phyloP scores from a whole-genome alignment of 345 rosid species.

The thale cress (Arabidopsis thaliana) region DNA sequence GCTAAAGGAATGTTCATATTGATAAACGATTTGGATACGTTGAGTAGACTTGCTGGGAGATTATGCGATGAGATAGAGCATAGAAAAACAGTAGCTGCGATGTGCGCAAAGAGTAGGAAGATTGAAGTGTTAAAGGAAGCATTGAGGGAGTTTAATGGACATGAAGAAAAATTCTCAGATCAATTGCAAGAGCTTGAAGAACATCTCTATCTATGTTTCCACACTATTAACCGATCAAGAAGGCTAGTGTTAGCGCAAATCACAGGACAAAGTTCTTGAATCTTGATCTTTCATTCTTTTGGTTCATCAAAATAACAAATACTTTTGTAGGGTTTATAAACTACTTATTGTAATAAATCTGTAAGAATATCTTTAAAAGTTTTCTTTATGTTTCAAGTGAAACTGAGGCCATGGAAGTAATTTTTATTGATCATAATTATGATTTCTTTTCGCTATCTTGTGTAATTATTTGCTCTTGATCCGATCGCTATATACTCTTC shows the following conservation, averaged over 20 bases:
- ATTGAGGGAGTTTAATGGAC: conserved; percentile 55
- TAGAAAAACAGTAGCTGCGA: conserved; percentile 54
- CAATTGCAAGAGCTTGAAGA: conserved; percentile 81
- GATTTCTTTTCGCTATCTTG: conserved; percentile 39
- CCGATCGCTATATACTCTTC: conserved; percentile 60
- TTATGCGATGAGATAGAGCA: conserved; percentile 72
- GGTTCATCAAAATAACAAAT: neutral
- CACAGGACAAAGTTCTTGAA: conserved; percentile 32
- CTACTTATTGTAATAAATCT: neutral
- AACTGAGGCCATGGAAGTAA: conserved; percentile 18
- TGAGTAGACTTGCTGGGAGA: conserved; percentile 65
- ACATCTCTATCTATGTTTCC: conserved; percentile 69
- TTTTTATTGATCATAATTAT: neutral
- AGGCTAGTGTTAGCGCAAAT: conserved; percentile 61
- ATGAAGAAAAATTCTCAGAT: conserved; percentile 59
- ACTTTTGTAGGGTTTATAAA: conserved; percentile 21
- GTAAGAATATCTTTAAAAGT: neutral
- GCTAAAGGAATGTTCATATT: conserved; percentile 76
- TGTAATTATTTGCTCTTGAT: conserved; percentile 56
- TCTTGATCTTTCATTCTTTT: conserved; percentile 5
- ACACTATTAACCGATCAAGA: conserved; percentile 79
- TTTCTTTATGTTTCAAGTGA: conserved; percentile 13
- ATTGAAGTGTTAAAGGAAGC: conserved; percentile 64
- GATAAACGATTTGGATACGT: conserved; percentile 78
- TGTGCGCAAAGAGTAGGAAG: conserved; percentile 60